phyloP scores from a whole-genome alignment of 1,139 yeast species.

The Entelexis paramagnoliae region DNA sequence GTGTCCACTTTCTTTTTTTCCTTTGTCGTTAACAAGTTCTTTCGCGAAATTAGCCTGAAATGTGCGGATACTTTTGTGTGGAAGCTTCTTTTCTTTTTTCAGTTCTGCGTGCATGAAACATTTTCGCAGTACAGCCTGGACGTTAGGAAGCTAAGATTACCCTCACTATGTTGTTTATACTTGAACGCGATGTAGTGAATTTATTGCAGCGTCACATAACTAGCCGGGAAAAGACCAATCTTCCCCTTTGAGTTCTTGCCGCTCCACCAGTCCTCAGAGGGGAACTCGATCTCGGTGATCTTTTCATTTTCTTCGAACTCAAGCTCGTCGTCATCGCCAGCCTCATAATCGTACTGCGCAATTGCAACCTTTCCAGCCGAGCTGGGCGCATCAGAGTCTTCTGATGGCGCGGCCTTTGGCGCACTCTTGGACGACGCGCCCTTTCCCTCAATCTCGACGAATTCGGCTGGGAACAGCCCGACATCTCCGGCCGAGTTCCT shows the following conservation, averaged over 20 bases:
- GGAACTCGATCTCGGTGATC: conserved; percentile 73
- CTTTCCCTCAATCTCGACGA: conserved; percentile 38
- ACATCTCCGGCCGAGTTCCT: conserved; percentile 49
- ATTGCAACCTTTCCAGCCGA: conserved; percentile 45
- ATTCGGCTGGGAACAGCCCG: conserved; percentile 68
- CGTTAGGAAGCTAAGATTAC: no score
- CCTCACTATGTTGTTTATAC: no score
- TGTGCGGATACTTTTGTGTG: no score
- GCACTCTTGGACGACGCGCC: background rate
- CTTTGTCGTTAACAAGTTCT: no score
- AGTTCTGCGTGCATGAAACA: no score
- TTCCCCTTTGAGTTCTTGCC: conserved; percentile 64
- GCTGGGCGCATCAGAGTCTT: conserved; percentile 17
- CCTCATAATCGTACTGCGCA: conserved; percentile 81
- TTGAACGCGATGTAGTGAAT: no score
- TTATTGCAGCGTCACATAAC: conserved; percentile 45
- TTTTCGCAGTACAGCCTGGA: no score
- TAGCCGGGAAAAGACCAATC: conserved; percentile 81
- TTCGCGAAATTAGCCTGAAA: no score
- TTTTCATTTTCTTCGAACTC: conserved; percentile 72
- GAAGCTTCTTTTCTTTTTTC: no score
- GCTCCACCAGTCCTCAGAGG: conserved; percentile 96
- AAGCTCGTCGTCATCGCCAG: conserved; percentile 69
- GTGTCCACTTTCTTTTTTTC: conserved; percentile 1
- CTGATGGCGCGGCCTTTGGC: conserved; percentile 8